These are phyloP conservation scores for Trichoderma lentiforme DNA, from an alignment of 2,329 filamentous ascomycete genomes.

Conservation along the genomic window DNA sequence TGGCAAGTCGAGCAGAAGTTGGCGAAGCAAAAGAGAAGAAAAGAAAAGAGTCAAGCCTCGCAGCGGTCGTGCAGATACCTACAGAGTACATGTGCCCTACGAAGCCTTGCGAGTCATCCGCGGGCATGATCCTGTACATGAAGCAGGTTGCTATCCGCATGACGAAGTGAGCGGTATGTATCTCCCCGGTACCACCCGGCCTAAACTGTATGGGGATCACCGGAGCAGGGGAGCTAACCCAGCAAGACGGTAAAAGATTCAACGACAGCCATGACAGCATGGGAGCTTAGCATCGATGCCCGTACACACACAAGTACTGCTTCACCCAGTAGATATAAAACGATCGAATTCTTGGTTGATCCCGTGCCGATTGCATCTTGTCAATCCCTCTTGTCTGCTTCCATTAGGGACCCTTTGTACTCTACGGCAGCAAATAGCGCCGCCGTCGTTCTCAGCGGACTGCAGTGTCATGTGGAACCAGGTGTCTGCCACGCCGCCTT, in stretches of 20 bases:
- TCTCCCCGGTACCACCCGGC: not conserved
- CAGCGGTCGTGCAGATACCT: not conserved
- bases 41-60: not conserved
- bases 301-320: not conserved
- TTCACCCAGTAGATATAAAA: not conserved
- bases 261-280: not conserved
- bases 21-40: not conserved
- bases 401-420: not conserved
- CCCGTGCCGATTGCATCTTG: not conserved
- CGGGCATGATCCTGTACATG: not conserved
- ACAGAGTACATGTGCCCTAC: not conserved
- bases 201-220: constrained; percentile 2
- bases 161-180: not conserved
- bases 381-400: not conserved
- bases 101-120: not conserved
- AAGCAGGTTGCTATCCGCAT: not conserved
- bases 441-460: not conserved
- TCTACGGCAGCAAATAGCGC: not conserved
- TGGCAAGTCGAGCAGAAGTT: not conserved
- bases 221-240: constrained; percentile 12
- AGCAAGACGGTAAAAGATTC: not conserved
- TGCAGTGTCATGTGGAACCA: constrained; percentile 4
- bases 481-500: not conserved
- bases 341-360: not conserved
- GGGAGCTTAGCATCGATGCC: not conserved